Evolutionary conservation across 2,329 filamentous ascomycete species (phyloP).

Genomic region (Seiridium cupressi): DNA sequence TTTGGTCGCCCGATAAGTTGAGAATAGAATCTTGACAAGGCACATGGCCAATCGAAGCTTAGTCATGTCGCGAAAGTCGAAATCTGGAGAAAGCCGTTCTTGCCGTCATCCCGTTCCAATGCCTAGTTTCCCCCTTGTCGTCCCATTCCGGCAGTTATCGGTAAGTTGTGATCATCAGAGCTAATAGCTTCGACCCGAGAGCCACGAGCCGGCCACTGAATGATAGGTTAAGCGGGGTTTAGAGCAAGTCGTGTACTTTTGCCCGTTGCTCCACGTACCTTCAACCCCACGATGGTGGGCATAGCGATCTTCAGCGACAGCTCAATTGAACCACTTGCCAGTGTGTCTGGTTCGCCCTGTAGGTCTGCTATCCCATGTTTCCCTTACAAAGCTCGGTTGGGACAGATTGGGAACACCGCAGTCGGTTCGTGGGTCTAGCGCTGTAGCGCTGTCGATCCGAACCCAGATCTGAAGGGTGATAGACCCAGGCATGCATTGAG

Average conservation of each 20-base stretch:
- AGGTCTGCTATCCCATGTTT: no score
- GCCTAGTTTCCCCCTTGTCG: no score
- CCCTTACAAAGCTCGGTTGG: no score
- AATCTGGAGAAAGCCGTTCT: not conserved
- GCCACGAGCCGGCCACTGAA: not conserved
- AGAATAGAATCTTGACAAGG: not conserved
- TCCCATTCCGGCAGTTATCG: not conserved
- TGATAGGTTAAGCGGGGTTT: not conserved
- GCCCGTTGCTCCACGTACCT: no score
- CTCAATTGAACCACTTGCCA: not conserved
- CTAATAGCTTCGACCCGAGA: conserved; percentile 2
- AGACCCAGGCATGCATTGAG: not conserved
- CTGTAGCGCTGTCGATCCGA: conserved; percentile 7
- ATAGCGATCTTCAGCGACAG: not conserved
- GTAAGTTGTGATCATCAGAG: conserved; percentile 3
- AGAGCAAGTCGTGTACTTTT: not conserved
- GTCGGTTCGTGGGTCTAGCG: conserved; percentile 5
- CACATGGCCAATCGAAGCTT: not conserved
- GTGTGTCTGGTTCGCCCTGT: no score
- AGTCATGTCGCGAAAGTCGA: not conserved
- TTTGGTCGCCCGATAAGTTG: not conserved
- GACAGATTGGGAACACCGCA: not conserved
- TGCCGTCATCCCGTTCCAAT: no score
- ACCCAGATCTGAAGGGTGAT: conserved; percentile 1
- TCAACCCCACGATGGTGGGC: not conserved